Evolutionary conservation across 83 land plant genomes (phyloP).

Genomic region (Diphasiastrum complanatum): DNA sequence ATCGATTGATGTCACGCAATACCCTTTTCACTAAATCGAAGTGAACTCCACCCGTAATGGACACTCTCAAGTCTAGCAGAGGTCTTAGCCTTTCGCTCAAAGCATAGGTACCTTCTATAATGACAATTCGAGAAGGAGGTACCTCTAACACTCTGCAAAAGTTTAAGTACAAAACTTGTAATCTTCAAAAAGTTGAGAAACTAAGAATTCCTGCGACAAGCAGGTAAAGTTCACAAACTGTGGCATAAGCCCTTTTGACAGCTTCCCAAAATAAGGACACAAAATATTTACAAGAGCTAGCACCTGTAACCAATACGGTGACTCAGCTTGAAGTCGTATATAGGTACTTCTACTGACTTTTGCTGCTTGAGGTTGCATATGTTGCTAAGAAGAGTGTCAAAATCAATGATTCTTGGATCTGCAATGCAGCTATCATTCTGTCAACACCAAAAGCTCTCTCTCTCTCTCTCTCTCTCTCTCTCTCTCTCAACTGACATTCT

Average conservation of each 20-base stretch:
- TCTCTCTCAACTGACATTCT: too few relatives aligned
- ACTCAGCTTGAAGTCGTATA: constrained; percentile 83
- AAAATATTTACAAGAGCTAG: too few relatives aligned
- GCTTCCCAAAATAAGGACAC: neutral
- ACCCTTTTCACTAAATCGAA: constrained; percentile 93
- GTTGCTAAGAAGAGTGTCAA: constrained; percentile 57
- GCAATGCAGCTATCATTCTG: too few relatives aligned
- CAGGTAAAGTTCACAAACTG: too few relatives aligned
- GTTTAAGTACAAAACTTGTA: neutral
- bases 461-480: too few relatives aligned
- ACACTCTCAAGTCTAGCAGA: constrained; percentile 67
- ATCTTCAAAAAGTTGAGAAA: neutral
- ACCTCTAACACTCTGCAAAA: constrained; percentile 71
- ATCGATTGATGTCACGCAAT: constrained; percentile 82
- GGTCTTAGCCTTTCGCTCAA: constrained; percentile 79
- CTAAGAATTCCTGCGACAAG: too few relatives aligned
- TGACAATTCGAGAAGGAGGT: constrained; percentile 69
- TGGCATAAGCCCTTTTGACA: neutral
- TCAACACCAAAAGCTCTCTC: too few relatives aligned
- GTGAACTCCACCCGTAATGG: constrained; percentile 91
- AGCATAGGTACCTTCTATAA: constrained; percentile 89
- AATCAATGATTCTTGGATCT: too few relatives aligned
- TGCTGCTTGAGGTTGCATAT: constrained; percentile 61
- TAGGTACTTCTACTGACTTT: constrained; percentile 65
- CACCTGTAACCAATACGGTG: constrained; percentile 78